phyloP scores from a whole-genome alignment of 1,284 basidiomycete species.

The Heterobasidion parviporum region DNA sequence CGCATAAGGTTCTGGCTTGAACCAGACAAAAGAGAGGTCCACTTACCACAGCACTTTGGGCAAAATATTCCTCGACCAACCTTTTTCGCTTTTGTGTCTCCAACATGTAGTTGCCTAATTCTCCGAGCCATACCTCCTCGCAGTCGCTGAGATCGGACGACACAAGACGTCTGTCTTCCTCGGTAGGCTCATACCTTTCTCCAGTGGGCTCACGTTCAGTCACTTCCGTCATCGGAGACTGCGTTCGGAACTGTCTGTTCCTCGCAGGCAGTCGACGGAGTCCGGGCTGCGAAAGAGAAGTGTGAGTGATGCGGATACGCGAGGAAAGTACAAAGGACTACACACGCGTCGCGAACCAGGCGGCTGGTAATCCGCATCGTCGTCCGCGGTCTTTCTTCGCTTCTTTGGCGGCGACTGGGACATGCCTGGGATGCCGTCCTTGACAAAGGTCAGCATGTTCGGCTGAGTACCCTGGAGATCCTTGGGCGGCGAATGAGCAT shows the following conservation, averaged over 20 bases:
- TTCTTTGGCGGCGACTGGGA: constrained; percentile 25
- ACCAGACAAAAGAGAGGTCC: constrained; percentile 5
- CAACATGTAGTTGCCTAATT: constrained; percentile 56
- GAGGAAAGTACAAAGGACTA: constrained; percentile 8
- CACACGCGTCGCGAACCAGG: constrained; percentile 48
- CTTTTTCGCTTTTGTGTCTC: constrained; percentile 66
- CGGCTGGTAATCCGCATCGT: constrained; percentile 48
- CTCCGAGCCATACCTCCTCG: constrained; percentile 63
- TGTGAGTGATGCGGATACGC: neutral
- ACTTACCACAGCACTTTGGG: constrained; percentile 51
- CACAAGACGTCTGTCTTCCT: constrained; percentile 38
- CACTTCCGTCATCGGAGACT: constrained; percentile 25
- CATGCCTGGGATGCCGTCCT: constrained; percentile 5
- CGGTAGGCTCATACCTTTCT: constrained; percentile 27
- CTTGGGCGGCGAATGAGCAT: constrained; percentile 19
- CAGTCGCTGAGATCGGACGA: constrained; percentile 76
- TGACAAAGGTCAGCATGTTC: constrained; percentile 1
- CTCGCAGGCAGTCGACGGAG: constrained; percentile 34
- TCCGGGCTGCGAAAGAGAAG: constrained; percentile 20
- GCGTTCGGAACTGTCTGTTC: constrained; percentile 28
- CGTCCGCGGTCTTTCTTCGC: constrained; percentile 38
- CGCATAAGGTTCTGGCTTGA: constrained; percentile 1
- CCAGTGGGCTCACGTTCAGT: constrained; percentile 24
- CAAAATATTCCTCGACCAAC: constrained; percentile 65
- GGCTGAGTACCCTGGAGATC: constrained; percentile 7